Evolutionary conservation across 352 stramenopile genomes (phyloP).

Genomic region (Phytophthora brassicae): DNA sequence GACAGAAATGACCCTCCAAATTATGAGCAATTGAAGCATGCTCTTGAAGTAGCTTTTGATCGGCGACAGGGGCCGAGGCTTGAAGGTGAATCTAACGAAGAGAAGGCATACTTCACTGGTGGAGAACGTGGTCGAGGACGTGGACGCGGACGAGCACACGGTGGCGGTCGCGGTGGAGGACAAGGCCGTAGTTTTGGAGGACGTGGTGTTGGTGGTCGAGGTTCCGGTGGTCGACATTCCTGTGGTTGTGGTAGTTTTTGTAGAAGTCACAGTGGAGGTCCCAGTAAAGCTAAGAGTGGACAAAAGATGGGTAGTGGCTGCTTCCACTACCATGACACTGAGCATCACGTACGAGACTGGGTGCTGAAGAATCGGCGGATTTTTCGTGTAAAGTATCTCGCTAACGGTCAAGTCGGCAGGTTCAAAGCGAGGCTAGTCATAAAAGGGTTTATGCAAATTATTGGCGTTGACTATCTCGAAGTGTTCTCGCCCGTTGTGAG

Average conservation of each 20-base stretch:
- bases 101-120: neutral
- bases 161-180: neutral
- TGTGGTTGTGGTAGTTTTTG: neutral
- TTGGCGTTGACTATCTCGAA: neutral
- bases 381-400: conserved; percentile 8
- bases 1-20: neutral
- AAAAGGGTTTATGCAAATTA: conserved; percentile 7
- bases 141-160: neutral
- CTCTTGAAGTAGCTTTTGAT: neutral
- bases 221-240: no score
- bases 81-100: neutral
- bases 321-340: neutral
- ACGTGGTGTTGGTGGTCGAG: neutral
- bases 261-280: neutral
- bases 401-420: neutral
- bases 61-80: neutral
- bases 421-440: conserved; percentile 9
- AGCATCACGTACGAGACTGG: neutral
- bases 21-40: neutral
- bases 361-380: conserved; percentile 11
- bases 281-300: neutral
- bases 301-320: neutral
- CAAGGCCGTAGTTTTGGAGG: neutral
- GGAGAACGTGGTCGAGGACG: neutral
- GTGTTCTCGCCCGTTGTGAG: neutral